These are phyloP conservation scores for Fusarium verticillioides DNA, from an alignment of 2,329 filamentous ascomycete species.

Conservation along the genomic window DNA sequence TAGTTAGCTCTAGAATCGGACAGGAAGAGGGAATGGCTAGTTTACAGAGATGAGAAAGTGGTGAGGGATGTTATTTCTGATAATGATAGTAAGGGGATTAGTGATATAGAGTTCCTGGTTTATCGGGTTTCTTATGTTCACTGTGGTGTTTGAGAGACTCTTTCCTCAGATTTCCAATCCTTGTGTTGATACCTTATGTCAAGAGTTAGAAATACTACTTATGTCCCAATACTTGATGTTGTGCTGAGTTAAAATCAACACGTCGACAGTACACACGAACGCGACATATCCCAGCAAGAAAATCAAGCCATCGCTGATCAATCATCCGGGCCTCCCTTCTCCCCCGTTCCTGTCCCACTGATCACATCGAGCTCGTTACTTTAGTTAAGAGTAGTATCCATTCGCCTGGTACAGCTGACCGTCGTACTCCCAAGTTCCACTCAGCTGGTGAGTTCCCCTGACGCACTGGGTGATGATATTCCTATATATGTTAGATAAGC, in stretches of 20 bases:
- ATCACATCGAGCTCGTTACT: accelerated
- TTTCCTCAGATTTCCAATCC: accelerated
- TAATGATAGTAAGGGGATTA: not conserved
- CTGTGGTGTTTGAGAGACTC: not conserved
- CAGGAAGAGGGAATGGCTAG: too few species aligned
- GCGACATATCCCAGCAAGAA: accelerated
- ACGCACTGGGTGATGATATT: not conserved
- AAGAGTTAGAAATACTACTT: not conserved
- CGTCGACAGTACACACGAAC: accelerated
- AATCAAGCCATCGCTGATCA: not conserved
- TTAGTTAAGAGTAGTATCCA: not conserved
- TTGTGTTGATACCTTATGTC: accelerated
- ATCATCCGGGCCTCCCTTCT: not conserved
- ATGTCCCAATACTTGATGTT: accelerated
- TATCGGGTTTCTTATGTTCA: not conserved
- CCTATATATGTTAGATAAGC: not conserved
- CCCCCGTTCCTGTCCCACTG: accelerated
- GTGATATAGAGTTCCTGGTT: too few species aligned
- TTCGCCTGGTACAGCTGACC: not conserved
- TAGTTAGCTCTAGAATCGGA: too few species aligned
- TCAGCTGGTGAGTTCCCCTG: not conserved
- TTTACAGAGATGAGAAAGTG: not conserved
- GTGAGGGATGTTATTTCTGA: not conserved
- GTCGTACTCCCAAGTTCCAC: not conserved
- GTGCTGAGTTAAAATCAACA: accelerated